Base-by-base conservation (phyloP, 2,329 filamentous ascomycete genomes). In the Colletotrichum lupini region DNA sequence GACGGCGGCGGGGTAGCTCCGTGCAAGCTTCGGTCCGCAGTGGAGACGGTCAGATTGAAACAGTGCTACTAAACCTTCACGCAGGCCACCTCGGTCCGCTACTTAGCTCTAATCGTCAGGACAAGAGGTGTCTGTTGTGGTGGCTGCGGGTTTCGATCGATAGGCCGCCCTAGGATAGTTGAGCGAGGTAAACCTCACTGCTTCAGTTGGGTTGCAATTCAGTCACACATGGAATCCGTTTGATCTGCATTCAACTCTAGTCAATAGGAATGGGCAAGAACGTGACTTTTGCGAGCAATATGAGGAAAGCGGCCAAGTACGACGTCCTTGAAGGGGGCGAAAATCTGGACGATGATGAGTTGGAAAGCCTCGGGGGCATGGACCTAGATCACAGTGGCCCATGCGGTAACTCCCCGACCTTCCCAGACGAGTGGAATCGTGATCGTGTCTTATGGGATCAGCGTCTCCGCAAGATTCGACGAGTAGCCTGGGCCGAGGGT, bases 341-440 rank as follows among this genome's bases (percentile, higher is more conserved):
- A 26, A 32, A 26, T n/a, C 32, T 12, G 32, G 61, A 30, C 22
- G 53, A 70, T 14, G 67, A 67, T n/a, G 62, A 67, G 1, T 22
- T 71, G 3, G 68, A 67, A 22, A 67, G 24, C 22, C 19, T 67
- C 11, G 68, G 30, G 57, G 35, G 61, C 16, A 16, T 68, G 19
- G 67, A 59, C 37, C 52, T 58, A 19, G 22, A 64, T 30, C 19
- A 46, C 9, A 24, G n/a, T 14, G 58, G 57, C 16, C 55, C 49
- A 8, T 14, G 52, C 2, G 42, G 37, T 12, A 35, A 22, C 24
- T 67, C 62, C 6, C 62, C 56, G 2, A 61, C 56, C 5, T 71
- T 67, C 22, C 68, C 62, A n/a, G 62, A 71, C n/a, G n/a, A 67
- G 1, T 71, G 68, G 68, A 71, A 61, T 22, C 68, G 24, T 14